phyloP scores from a whole-genome alignment of 179 eudicot species.

The Gypsophila paniculata region DNA sequence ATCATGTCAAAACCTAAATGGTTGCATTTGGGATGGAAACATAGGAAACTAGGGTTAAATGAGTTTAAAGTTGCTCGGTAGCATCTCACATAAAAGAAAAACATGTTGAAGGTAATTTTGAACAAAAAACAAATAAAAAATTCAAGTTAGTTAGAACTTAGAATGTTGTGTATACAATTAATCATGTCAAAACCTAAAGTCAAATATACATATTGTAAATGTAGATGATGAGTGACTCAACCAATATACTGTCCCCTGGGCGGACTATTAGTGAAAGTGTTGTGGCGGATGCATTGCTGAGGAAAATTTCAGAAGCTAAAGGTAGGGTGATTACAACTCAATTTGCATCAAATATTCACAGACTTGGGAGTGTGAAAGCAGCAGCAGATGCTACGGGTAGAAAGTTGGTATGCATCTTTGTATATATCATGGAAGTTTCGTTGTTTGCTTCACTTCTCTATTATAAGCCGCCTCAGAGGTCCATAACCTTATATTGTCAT shows the following conservation, averaged over 20 bases:
- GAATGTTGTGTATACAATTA: too few species aligned
- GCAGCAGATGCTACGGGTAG: conserved; percentile 96
- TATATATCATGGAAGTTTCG: conserved; percentile 14
- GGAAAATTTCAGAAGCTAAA: conserved; percentile 71
- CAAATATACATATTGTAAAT: conserved; percentile 19
- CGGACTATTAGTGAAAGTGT: conserved; percentile 87
- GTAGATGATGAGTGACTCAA: conserved; percentile 99
- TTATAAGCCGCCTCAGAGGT: neutral
- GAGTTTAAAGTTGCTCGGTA: too few species aligned
- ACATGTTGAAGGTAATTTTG: too few species aligned
- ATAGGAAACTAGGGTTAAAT: too few species aligned
- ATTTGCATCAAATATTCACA: conserved; percentile 94
- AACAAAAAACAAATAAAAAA: too few species aligned
- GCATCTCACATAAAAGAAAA: too few species aligned
- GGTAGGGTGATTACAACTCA: conserved; percentile 96
- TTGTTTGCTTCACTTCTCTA: neutral
- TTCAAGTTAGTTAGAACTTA: too few species aligned
- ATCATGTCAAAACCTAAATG: too few species aligned
- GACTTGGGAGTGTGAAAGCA: conserved; percentile 97
- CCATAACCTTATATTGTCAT: neutral
- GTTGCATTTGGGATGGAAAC: too few species aligned
- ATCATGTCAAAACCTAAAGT: conserved; percentile 6
- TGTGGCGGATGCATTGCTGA: conserved; percentile 76
- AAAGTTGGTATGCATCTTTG: conserved; percentile 65
- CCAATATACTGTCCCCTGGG: conserved; percentile 92